Percentiles rank a stretch among this genome's conserved stretches.
Conservation (phyloP, 768 basidiomycete genomes). For the Erythrobasidium yunnanense region DNA sequence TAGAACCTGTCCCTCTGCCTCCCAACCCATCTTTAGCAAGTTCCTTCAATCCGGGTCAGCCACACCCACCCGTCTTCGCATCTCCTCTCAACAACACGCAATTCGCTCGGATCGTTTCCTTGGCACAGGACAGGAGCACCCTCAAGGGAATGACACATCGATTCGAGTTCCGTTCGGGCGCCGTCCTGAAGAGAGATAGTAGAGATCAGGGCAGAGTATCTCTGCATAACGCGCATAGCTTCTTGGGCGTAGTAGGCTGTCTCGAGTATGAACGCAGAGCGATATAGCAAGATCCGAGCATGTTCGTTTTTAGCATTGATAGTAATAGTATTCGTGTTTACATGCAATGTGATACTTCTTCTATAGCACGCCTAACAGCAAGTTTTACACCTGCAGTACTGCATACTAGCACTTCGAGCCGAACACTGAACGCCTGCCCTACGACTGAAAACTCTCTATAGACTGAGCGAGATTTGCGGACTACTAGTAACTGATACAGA, state of each 20-base stretch:
- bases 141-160: constrained; percentile 5
- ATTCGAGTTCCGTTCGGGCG: neutral
- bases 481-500: no score
- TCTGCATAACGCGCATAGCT: neutral
- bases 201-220: constrained; percentile 1
- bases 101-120: neutral
- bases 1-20: constrained; percentile 18
- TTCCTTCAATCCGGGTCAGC: neutral
- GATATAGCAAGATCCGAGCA: neutral
- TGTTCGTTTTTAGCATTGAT: neutral
- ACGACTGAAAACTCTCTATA: no score
- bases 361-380: no score
- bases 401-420: no score
- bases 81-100: constrained; percentile 13
- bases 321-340: no score
- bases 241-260: constrained; percentile 3
- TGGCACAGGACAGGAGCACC: constrained; percentile 15
- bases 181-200: neutral
- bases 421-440: no score
- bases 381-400: no score
- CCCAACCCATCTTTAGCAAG: neutral
- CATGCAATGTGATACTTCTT: no score
- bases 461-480: no score
- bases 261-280: constrained; percentile 10
- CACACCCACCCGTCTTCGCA: constrained; percentile 2